Conservation (phyloP, 2,329 filamentous ascomycete genomes). For the Leptographium lundbergii region DNA sequence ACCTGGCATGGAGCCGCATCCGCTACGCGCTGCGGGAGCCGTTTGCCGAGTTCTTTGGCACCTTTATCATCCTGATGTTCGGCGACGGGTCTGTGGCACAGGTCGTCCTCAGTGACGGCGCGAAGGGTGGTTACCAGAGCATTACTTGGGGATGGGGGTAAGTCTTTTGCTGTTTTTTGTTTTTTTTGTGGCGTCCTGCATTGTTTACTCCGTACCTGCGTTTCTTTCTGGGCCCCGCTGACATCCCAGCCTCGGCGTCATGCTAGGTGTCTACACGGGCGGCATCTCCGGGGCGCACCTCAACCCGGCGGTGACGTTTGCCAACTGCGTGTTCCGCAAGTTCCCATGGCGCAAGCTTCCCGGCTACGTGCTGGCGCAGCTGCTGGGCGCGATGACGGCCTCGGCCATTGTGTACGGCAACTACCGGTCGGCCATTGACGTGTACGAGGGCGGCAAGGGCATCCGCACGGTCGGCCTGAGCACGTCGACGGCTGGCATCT, state of each 20-base stretch:
- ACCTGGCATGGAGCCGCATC: constrained; percentile 35
- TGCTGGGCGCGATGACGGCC: constrained; percentile 43
- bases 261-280: constrained; percentile 53
- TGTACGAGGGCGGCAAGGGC: constrained; percentile 13
- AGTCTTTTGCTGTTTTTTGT: constrained; percentile 11
- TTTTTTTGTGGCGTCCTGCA: neutral
- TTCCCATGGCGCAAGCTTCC: constrained; percentile 47
- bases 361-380: constrained; percentile 42
- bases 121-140: constrained; percentile 35
- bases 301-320: constrained; percentile 36
- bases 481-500: constrained; percentile 38
- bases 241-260: constrained; percentile 44
- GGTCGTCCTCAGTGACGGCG: constrained; percentile 41
- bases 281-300: constrained; percentile 34
- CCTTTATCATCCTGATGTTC: constrained; percentile 55
- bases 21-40: constrained; percentile 40
- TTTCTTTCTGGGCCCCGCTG: too few species aligned
- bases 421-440: constrained; percentile 35
- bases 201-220: too few species aligned
- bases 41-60: constrained; percentile 56
- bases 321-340: constrained; percentile 38
- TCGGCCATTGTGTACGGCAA: constrained; percentile 41
- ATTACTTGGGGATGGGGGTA: constrained; percentile 39
- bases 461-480: constrained; percentile 23
- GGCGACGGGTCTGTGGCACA: constrained; percentile 62